Percentiles rank a stretch among this genome's conserved stretches.
These are phyloP conservation scores for Pilobolus umbonatus DNA, from an alignment of 192 early-diverging fungal species.

Conservation along the genomic window DNA sequence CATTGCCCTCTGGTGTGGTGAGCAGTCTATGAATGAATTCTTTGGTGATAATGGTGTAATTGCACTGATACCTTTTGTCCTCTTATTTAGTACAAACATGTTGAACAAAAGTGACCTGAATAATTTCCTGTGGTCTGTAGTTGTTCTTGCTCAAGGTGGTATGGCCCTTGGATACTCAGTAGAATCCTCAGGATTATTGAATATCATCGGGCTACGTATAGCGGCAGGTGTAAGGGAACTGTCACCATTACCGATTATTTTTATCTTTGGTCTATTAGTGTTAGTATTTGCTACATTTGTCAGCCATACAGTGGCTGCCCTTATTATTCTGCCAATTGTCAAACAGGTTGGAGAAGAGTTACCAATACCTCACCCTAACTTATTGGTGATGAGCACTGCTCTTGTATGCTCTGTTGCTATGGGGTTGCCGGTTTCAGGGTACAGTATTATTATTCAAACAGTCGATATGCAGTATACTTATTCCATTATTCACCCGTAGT, in stretches of 20 bases:
- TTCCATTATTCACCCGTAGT: conserved; percentile 13
- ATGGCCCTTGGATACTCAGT: conserved; percentile 62
- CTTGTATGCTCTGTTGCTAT: conserved; percentile 64
- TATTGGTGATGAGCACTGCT: conserved; percentile 55
- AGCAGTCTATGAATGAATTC: conserved; percentile 42
- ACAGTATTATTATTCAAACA: not conserved
- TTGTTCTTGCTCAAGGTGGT: conserved; percentile 67
- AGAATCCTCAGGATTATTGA: conserved; percentile 58
- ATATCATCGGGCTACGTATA: conserved; percentile 51
- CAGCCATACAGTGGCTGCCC: conserved; percentile 67
- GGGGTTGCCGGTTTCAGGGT: conserved; percentile 55
- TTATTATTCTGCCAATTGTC: conserved; percentile 71
- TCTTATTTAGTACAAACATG: conserved; percentile 62
- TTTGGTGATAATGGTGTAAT: conserved; percentile 73
- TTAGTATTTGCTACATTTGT: conserved; percentile 67
- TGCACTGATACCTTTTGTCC: conserved; percentile 63
- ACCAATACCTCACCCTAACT: conserved; percentile 54
- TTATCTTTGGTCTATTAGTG: conserved; percentile 56
- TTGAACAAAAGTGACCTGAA: conserved; percentile 73
- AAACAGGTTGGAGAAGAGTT: conserved; percentile 56
- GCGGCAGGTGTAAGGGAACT: conserved; percentile 42
- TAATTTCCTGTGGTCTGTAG: conserved; percentile 53
- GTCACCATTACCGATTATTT: conserved; percentile 46
- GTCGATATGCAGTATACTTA: not conserved
- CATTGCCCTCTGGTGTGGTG: conserved; percentile 65